phyloP scores from a whole-genome alignment of 1,284 basidiomycete species.

The Puccinia novopanici region DNA sequence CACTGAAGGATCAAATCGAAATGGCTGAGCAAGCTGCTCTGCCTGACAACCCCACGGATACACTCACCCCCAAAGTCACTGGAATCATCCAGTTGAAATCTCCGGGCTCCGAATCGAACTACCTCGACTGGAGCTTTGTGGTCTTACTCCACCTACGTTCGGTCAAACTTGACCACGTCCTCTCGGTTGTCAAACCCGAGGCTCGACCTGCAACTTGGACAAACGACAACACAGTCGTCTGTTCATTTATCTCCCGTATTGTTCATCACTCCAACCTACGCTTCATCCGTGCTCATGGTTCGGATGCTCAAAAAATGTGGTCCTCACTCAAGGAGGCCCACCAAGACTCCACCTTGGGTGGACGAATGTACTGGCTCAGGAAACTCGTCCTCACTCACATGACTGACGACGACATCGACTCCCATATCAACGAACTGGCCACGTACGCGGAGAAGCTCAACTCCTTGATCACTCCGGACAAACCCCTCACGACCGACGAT shows the following conservation, averaged over 20 bases:
- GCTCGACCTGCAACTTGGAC: no score
- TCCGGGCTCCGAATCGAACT: slow-evolving; percentile 1
- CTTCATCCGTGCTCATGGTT: background rate
- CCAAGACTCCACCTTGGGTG: background rate
- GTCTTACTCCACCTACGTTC: background rate
- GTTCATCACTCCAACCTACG: slow-evolving; percentile 8
- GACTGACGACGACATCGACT: background rate
- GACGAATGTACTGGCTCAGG: background rate
- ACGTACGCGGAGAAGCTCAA: no score
- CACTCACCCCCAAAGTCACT: background rate
- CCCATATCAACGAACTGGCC: no score
- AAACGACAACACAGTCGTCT: background rate
- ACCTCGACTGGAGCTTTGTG: no score
- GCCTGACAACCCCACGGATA: background rate
- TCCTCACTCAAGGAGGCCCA: background rate
- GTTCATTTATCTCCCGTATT: background rate
- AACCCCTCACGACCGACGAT: no score
- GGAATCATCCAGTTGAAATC: background rate
- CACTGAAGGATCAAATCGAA: no score
- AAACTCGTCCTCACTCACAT: background rate
- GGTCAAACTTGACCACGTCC: no score
- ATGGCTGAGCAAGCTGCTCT: no score
- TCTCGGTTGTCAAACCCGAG: no score
- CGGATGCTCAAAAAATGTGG: background rate
- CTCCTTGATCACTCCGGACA: no score